A percentile compares a stretch with the other conserved stretches of the same genome.
These are phyloP conservation scores for Phaeosphaeria sp. DNA, from an alignment of 2,329 filamentous ascomycete genomes.

Conservation along the genomic window DNA sequence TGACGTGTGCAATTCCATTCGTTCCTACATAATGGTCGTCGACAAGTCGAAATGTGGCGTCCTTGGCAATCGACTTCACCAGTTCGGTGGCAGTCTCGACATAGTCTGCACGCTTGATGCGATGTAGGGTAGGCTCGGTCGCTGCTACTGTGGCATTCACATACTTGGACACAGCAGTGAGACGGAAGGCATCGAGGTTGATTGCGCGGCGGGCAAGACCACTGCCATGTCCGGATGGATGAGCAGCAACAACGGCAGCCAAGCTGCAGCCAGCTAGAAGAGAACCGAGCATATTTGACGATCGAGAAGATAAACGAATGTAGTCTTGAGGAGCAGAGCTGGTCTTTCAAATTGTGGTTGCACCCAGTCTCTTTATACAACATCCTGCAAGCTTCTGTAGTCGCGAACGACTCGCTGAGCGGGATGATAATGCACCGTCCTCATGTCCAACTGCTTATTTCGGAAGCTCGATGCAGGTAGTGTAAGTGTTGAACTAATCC, in stretches of 20 bases:
- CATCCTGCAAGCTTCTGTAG: background rate
- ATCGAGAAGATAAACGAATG: background rate
- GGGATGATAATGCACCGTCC: background rate
- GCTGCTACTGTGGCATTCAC: conserved; percentile 13
- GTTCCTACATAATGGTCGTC: conserved; percentile 56
- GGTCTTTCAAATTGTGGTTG: background rate
- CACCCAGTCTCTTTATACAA: background rate
- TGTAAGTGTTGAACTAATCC: conserved; percentile 1
- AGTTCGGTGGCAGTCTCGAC: conserved; percentile 6
- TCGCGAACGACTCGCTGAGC: background rate
- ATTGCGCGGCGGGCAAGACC: conserved; percentile 8
- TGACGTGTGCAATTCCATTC: conserved; percentile 64
- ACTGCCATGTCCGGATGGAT: conserved; percentile 1
- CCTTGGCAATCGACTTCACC: conserved; percentile 4
- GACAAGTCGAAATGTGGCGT: conserved; percentile 5
- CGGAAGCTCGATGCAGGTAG: background rate
- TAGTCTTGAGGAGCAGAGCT: background rate
- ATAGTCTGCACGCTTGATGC: conserved; percentile 6
- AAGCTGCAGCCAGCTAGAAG: conserved; percentile 2
- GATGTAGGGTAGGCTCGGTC: background rate
- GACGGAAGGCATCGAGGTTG: conserved; percentile 25
- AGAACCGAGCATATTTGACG: background rate
- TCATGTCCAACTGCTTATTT: conserved; percentile 4
- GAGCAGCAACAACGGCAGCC: conserved; percentile 1
- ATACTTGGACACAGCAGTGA: conserved; percentile 16